These are phyloP conservation scores for Boletales sp. DNA, from an alignment of 768 basidiomycete species.

Conservation along the genomic window DNA sequence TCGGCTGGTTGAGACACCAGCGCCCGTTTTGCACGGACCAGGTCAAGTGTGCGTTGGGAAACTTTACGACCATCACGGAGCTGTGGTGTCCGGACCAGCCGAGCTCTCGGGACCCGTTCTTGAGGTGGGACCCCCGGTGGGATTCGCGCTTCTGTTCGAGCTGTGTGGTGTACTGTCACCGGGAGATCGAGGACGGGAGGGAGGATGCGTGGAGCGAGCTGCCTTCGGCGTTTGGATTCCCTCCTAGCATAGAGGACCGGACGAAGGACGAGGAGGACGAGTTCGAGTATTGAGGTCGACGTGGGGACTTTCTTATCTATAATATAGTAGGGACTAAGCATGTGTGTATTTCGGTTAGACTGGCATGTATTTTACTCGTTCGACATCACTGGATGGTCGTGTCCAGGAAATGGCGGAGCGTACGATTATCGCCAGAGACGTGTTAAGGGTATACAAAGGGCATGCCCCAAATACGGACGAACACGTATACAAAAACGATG, in stretches of 20 bases:
- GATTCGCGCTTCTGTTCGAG: slow-evolving; percentile 17
- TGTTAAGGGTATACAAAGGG: no score
- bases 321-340: no score
- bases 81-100: slow-evolving; percentile 19
- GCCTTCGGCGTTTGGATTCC: slow-evolving; percentile 19
- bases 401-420: no score
- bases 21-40: slow-evolving; percentile 17
- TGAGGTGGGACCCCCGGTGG: slow-evolving; percentile 22
- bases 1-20: slow-evolving; percentile 16
- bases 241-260: slow-evolving; percentile 7
- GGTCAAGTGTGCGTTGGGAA: slow-evolving; percentile 19
- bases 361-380: no score
- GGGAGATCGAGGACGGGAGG: slow-evolving; percentile 24
- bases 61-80: slow-evolving; percentile 19
- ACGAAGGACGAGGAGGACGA: no score
- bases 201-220: slow-evolving; percentile 22
- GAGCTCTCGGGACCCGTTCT: slow-evolving; percentile 18
- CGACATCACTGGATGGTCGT: no score
- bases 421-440: no score
- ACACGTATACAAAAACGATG: no score
- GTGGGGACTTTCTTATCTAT: no score
- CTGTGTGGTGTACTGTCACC: slow-evolving; percentile 20
- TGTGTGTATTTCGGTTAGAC: no score
- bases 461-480: no score
- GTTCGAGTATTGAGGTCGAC: no score